Conservation (phyloP, 495 filamentous ascomycete genomes). For the Sphaerosporella brunnea region DNA sequence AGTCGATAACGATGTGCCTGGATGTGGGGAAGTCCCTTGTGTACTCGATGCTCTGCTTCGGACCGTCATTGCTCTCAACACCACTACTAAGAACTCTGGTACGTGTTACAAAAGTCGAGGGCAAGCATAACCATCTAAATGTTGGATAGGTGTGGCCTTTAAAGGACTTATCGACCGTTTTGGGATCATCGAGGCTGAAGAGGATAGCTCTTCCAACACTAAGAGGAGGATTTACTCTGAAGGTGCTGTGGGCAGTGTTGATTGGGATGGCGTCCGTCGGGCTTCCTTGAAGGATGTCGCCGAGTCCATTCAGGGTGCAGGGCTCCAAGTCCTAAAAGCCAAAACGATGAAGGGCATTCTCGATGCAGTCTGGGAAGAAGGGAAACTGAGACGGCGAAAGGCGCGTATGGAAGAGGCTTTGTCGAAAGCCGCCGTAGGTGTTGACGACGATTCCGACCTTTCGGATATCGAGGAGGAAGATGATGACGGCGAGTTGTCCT, state of each 20-base stretch:
- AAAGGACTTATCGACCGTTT: slow-evolving; percentile 51
- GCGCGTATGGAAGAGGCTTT: not conserved
- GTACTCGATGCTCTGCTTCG: slow-evolving; percentile 60
- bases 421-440: not conserved
- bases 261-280: slow-evolving; percentile 68
- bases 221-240: slow-evolving; percentile 33
- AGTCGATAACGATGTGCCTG: slow-evolving; percentile 62
- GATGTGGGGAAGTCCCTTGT: slow-evolving; percentile 86
- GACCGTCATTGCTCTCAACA: slow-evolving; percentile 29
- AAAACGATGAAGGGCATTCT: slow-evolving; percentile 66
- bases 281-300: slow-evolving; percentile 45
- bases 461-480: slow-evolving; percentile 33
- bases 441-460: slow-evolving; percentile 24
- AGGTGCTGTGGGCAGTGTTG: slow-evolving; percentile 41
- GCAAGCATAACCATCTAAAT: not conserved
- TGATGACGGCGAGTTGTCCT: slow-evolving; percentile 40
- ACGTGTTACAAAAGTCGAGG: not conserved
- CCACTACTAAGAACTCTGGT: slow-evolving; percentile 17
- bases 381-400: slow-evolving; percentile 32
- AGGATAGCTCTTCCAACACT: slow-evolving; percentile 2
- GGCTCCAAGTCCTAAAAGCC: slow-evolving; percentile 52
- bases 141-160: slow-evolving; percentile 39
- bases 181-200: slow-evolving; percentile 31
- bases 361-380: slow-evolving; percentile 58
- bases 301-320: slow-evolving; percentile 55